Evolutionary conservation across 768 basidiomycete species (phyloP).

Genomic region (Mycena crocata): DNA sequence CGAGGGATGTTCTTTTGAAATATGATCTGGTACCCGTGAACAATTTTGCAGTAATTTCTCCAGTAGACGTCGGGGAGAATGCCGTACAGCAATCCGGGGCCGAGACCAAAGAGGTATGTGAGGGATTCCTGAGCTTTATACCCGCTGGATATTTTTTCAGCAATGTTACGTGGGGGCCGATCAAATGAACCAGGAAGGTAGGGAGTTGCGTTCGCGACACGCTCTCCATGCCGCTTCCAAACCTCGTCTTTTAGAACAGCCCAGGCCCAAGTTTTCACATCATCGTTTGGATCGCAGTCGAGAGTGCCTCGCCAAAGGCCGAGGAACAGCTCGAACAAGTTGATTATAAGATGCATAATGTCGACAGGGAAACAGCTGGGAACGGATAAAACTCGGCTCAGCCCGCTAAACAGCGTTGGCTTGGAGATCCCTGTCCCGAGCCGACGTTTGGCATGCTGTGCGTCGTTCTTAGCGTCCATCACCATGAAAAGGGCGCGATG

Average conservation of each 20-base stretch:
- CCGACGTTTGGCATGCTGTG: slow-evolving; percentile 29
- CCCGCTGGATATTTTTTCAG: slow-evolving; percentile 39
- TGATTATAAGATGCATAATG: slow-evolving; percentile 49
- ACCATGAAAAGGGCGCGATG: slow-evolving; percentile 21
- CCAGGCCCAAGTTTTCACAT: slow-evolving; percentile 44
- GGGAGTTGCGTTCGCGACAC: slow-evolving; percentile 19
- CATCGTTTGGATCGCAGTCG: slow-evolving; percentile 35
- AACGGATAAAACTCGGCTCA: slow-evolving; percentile 38
- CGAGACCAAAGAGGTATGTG: slow-evolving; percentile 34
- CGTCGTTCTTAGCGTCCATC: slow-evolving; percentile 30
- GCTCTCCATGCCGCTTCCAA: slow-evolving; percentile 36
- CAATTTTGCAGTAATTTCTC: slow-evolving; percentile 35
- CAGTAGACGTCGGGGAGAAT: slow-evolving; percentile 34
- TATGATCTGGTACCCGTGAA: slow-evolving; percentile 11
- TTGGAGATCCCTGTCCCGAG: slow-evolving; percentile 48
- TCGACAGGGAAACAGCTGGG: slow-evolving; percentile 48
- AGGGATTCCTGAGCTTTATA: slow-evolving; percentile 45
- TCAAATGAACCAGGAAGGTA: slow-evolving; percentile 32
- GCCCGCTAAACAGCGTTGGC: slow-evolving; percentile 48
- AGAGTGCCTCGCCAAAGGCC: slow-evolving; percentile 40
- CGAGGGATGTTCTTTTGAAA: slow-evolving; percentile 4
- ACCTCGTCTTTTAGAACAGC: slow-evolving; percentile 30
- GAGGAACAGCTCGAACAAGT: slow-evolving; percentile 30
- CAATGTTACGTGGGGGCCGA: slow-evolving; percentile 38
- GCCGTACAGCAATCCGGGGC: slow-evolving; percentile 31